Evolutionary conservation across 1,284 basidiomycete genomes (phyloP), one percentile per base, ranked within the genome.

Genomic region (Ceratobasidium sp.): DNA sequence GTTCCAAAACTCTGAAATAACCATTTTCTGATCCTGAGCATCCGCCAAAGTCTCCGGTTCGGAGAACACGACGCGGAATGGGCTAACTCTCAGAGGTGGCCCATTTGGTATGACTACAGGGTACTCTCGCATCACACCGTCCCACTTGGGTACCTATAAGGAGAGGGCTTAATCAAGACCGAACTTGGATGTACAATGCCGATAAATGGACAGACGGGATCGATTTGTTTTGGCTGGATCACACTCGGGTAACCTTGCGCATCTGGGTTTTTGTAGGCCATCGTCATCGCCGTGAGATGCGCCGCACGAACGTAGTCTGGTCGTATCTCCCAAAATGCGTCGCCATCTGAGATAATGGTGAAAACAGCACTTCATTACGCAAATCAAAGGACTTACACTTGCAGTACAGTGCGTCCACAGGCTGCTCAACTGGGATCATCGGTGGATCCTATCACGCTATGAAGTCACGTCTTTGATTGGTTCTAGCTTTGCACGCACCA

Each of bases 1-100:
- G 16, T 56, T 56, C 53, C 53, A 56, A 31, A 56, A 56, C 24
- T 29, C 29, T 31, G 53, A 56, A 27, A 56, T 9, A 6, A 56
- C 27, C 1, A 14, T 56, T 19, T 56, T 31, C 9, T 31, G 3
- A 31, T 16, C 16, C 9, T 14, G 9, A 5, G 31, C 29, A 29
- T 31, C 27, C 13, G n/a, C 5, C 24, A 56, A 29, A 1, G 27
- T 31, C 29, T 56, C 27, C 16, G 53, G 53, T 56, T 56, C 29
- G 13, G 53, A 56, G 27, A 56, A 56, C 14, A 56, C 27, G 2
- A 56, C 53, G 13, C 27, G 53, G 53, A 56, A 56, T 11, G 53
- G 53, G 53, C 53, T 56, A 9, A 56, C 16, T 56, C 31, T 31
- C 13, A 56, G 53, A 6, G 6, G 2, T 31, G 53, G 53, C 11